Percentiles rank a stretch among this genome's conserved stretches.
Conservation (phyloP, 441 rosid species). For the Cnidoscolus chayamansa region DNA sequence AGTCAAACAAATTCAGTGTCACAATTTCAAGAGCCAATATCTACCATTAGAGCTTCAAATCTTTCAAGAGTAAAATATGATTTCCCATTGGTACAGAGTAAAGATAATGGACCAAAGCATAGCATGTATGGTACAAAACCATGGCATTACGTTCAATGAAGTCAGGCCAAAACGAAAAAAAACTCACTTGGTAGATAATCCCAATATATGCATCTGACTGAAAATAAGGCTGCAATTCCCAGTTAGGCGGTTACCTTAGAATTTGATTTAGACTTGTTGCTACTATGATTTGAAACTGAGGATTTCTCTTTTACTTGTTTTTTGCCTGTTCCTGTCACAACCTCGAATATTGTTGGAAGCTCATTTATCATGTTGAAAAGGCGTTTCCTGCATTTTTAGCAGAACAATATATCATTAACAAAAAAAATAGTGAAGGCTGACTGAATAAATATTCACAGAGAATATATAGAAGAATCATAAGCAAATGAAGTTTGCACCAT, state of each 20-base stretch:
- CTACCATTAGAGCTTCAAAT: background rate
- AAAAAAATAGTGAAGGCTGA: background rate
- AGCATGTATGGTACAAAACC: background rate
- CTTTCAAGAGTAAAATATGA: background rate
- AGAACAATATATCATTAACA: background rate
- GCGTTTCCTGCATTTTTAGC: slow-evolving; percentile 44
- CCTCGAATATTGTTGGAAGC: slow-evolving; percentile 59
- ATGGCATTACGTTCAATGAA: background rate
- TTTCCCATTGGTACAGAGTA: background rate
- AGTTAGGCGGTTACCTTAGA: slow-evolving; percentile 34
- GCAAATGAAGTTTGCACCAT: background rate
- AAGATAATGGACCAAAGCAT: background rate
- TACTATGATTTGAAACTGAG: slow-evolving; percentile 47
- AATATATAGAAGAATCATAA: background rate
- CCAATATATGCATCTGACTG: background rate
- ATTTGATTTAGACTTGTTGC: slow-evolving; percentile 54
- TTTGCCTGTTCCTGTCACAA: slow-evolving; percentile 50
- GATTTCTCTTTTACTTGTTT: slow-evolving; percentile 45
- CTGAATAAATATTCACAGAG: background rate
- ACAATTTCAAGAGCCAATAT: background rate
- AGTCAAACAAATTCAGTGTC: background rate
- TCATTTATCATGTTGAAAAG: slow-evolving; percentile 64
- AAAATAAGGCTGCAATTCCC: background rate
- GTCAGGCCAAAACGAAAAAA: background rate
- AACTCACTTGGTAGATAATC: background rate